Conservation (phyloP, 768 basidiomycete species). For the Boletus eberwhitei region DNA sequence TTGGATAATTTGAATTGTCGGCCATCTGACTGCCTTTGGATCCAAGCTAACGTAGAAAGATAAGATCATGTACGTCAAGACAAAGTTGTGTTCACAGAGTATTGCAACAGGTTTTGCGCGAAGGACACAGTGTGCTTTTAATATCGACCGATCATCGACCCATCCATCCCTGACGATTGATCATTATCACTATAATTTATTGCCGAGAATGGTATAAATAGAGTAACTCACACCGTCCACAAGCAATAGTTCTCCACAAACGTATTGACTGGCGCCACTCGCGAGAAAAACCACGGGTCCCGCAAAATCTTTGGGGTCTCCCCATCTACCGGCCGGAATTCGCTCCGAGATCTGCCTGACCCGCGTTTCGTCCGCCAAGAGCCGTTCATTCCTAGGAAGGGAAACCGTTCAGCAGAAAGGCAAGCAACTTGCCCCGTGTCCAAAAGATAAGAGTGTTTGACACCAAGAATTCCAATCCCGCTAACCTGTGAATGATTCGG, state of each 20-base stretch:
- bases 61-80: slow-evolving; percentile 19
- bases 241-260: slow-evolving; percentile 64
- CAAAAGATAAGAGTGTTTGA: slow-evolving; percentile 6
- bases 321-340: slow-evolving; percentile 70
- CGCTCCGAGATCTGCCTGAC: slow-evolving; percentile 67
- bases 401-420: slow-evolving; percentile 12
- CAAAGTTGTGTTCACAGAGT: neutral
- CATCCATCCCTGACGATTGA: slow-evolving; percentile 54
- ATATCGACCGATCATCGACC: slow-evolving; percentile 36
- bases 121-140: neutral
- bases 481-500: neutral
- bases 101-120: neutral
- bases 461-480: slow-evolving; percentile 7
- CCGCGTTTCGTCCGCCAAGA: slow-evolving; percentile 59
- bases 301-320: slow-evolving; percentile 60
- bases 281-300: slow-evolving; percentile 67
- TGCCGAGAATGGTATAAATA: slow-evolving; percentile 1
- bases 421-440: neutral
- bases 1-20: slow-evolving; percentile 6
- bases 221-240: slow-evolving; percentile 61
- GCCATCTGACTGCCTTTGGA: neutral
- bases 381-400: slow-evolving; percentile 55
- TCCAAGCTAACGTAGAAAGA: neutral
- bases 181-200: slow-evolving; percentile 3
- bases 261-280: slow-evolving; percentile 59